A percentile compares a stretch with the other conserved stretches of the same genome.
These are phyloP conservation scores for Arctium minus DNA, from an alignment of 129 eudicot species.

Conservation along the genomic window DNA sequence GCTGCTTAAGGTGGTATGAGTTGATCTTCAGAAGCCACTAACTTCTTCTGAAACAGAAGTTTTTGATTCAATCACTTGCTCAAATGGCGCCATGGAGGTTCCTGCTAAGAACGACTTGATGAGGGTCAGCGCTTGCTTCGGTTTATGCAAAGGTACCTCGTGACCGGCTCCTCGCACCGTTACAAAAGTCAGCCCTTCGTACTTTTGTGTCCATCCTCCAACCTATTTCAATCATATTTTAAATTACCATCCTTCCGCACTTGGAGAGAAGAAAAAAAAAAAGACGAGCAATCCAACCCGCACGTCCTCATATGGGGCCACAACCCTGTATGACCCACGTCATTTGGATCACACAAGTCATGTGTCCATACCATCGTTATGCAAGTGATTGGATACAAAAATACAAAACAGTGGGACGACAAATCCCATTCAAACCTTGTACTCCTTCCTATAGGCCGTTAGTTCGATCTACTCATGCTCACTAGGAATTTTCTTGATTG, in stretches of 20 bases:
- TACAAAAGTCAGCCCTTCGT: slow-evolving; percentile 78
- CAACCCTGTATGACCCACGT: no score
- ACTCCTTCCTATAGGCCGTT: neutral
- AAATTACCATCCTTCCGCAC: neutral
- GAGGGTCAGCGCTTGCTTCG: slow-evolving; percentile 71
- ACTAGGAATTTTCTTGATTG: neutral
- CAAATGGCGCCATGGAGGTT: slow-evolving; percentile 51
- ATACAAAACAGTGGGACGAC: neutral
- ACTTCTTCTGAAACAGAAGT: slow-evolving; percentile 18
- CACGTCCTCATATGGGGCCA: neutral
- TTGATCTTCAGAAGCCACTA: slow-evolving; percentile 21
- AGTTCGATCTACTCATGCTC: neutral
- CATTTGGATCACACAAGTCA: neutral
- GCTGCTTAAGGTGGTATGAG: neutral
- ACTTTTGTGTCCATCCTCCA: slow-evolving; percentile 82
- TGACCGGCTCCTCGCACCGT: slow-evolving; percentile 92
- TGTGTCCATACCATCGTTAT: no score
- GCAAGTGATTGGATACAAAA: no score
- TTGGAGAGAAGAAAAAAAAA: neutral
- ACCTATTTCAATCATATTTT: slow-evolving; percentile 43
- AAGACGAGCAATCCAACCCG: neutral
- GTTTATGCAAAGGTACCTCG: slow-evolving; percentile 86
- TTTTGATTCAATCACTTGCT: slow-evolving; percentile 25
- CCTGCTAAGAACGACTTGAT: slow-evolving; percentile 65
- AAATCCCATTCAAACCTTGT: neutral